phyloP scores from a whole-genome alignment of 352 stramenopile species.

The Phytophthora tubulina region DNA sequence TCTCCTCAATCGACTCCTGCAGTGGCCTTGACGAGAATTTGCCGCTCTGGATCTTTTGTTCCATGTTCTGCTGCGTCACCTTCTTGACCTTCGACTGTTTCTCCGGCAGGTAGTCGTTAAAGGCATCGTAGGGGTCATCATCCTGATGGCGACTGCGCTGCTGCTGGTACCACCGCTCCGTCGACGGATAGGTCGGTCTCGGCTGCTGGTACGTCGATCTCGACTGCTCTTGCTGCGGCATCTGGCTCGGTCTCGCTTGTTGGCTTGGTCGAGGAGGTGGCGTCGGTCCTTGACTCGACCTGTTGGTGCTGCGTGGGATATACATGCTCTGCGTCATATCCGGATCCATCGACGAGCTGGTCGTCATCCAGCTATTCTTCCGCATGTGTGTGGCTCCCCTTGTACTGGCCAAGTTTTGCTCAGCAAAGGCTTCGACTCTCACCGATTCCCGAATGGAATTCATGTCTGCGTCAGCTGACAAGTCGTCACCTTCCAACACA shows the following conservation, averaged over 20 bases:
- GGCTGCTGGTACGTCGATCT: conserved; percentile 17
- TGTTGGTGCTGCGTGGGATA: conserved; percentile 9
- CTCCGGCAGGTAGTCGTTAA: conserved; percentile 78
- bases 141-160: conserved; percentile 28
- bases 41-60: conserved; percentile 36
- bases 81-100: conserved; percentile 62
- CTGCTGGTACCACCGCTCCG: conserved; percentile 15
- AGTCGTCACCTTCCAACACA: conserved; percentile 66
- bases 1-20: conserved; percentile 34
- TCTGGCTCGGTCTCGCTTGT: not conserved
- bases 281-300: conserved; percentile 11
- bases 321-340: conserved; percentile 50
- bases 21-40: conserved; percentile 56
- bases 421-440: conserved; percentile 65
- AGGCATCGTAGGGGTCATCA: conserved; percentile 68
- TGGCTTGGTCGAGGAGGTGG: conserved; percentile 13
- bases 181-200: conserved; percentile 15
- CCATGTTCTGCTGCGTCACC: conserved; percentile 45
- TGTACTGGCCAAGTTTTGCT: conserved; percentile 35
- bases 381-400: conserved; percentile 40
- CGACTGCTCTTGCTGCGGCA: conserved; percentile 4
- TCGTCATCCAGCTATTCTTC: conserved; percentile 68
- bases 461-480: conserved; percentile 68
- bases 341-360: conserved; percentile 44
- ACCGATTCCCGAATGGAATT: conserved; percentile 76